Evolutionary conservation across 352 stramenopile species (phyloP), one percentile per base, ranked within the genome.

Genomic region (Globisporangium polare): DNA sequence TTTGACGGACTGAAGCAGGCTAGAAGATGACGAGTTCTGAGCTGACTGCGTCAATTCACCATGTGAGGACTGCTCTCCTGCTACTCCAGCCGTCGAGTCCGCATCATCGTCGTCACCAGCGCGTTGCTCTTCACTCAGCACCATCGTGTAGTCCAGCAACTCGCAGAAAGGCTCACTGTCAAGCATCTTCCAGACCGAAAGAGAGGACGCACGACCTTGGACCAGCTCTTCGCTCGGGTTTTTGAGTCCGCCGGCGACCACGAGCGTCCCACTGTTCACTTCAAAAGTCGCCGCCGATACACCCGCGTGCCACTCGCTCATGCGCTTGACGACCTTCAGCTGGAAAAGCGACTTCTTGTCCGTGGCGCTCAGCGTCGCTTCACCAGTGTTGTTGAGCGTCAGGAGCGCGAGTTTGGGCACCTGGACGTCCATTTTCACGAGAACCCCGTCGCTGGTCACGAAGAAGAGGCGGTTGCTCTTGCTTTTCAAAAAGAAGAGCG

Each of bases 61-160:
- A 5, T 10, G n/a, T 18, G 3, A 8, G 12, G 9, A 12, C 41
- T 56, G 37, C 5, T 58, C 45, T 29, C 15, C 31, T 9, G 49
- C 26, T 26, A 46, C 20, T 13, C 42, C 46, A 26, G 27, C 47
- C 20, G 27, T 10, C 45, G 18, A 42, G 24, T 49, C 24, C 0
- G 2, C 24, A 2, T 62, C 39, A 8, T 53, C 49, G 51, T 41
- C 22, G 12, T 49, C 12, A 1, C 17, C 39, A 42, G 5, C 15
- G 3, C 13, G 63, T 22, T 24, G 13, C 7, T 65, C n/a, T 53
- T 66, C 8, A 24, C 65, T 77, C 15, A 88, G 33, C 1, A 90
- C 66, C 67, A 92, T 88, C 17, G 80, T 89, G 54, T 75, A 88
- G 53, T 92, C 83, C 26, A 90, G 60, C 39, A 92, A 42, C 37